These are phyloP conservation scores for Monsonia emarginata DNA, from an alignment of 441 rosid species.

Conservation along the genomic window DNA sequence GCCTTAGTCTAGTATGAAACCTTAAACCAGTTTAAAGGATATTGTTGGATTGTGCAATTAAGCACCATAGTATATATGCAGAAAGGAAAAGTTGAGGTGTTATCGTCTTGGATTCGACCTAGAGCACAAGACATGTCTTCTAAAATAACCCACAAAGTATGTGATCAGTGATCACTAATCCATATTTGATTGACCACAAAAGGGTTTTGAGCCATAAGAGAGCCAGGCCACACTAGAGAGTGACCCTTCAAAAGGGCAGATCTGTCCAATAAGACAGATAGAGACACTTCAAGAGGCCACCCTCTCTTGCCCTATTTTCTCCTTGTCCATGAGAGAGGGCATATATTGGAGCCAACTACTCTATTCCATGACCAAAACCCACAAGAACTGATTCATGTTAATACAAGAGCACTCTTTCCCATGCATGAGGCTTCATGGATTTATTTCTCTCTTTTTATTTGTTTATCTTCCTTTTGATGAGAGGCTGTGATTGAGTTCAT, in stretches of 20 bases:
- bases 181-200: constrained; percentile 19
- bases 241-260: constrained; percentile 40
- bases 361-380: constrained; percentile 19
- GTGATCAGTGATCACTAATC: not conserved
- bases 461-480: not conserved
- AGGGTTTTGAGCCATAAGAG: constrained; percentile 11
- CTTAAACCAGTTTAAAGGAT: constrained; percentile 1
- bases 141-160: not conserved
- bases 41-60: not conserved
- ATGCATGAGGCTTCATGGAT: constrained; percentile 23
- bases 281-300: constrained; percentile 37
- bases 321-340: constrained; percentile 15
- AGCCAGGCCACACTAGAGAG: constrained; percentile 23
- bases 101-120: not conserved
- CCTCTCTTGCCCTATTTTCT: constrained; percentile 7
- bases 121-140: not conserved
- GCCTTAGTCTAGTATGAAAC: not conserved
- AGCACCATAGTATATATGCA: not conserved
- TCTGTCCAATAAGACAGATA: constrained; percentile 27
- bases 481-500: constrained; percentile 16
- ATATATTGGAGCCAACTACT: constrained; percentile 25
- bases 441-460: constrained; percentile 12
- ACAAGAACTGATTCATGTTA: constrained; percentile 22
- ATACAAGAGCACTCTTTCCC: constrained; percentile 33
- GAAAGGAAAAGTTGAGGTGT: not conserved